Percentiles rank a stretch among this genome's conserved stretches.
Evolutionary conservation across 164 flowering plant genomes (phyloP).

Genomic region (Umbellularia californica): DNA sequence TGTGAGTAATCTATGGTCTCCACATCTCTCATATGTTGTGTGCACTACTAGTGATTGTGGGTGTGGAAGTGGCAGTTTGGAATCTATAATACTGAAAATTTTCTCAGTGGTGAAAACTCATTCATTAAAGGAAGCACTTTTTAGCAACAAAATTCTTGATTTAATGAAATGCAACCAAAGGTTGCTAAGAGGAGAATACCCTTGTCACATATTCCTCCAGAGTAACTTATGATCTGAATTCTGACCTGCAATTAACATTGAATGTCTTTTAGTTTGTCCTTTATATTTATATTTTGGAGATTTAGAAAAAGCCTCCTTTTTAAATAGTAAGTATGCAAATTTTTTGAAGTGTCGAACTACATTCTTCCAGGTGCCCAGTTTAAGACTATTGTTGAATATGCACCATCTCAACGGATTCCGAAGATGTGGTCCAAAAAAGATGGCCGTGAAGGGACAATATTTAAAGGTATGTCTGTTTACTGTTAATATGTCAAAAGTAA

Average conservation of each 20-base stretch:
- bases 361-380: constrained; percentile 56
- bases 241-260: not conserved
- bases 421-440: constrained; percentile 67
- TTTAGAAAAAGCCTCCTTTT: not conserved
- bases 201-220: not conserved
- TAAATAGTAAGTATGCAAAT: not conserved
- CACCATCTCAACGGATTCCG: constrained; percentile 89
- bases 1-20: not conserved
- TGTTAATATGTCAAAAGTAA: not conserved
- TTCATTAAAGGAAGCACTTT: not conserved
- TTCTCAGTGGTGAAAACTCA: not conserved
- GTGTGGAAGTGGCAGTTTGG: not conserved
- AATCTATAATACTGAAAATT: not conserved
- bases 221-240: not conserved
- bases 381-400: constrained; percentile 77
- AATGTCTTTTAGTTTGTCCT: too few species aligned
- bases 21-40: not conserved
- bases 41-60: not conserved
- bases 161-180: not conserved
- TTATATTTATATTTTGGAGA: too few species aligned
- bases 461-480: constrained; percentile 45
- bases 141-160: not conserved
- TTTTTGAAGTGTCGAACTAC: not conserved
- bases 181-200: not conserved
- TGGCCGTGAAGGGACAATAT: constrained; percentile 88